Evolutionary conservation across 2,329 filamentous ascomycete genomes (phyloP), one percentile per base, ranked within the genome.

Genomic region (Fusarium sp.): DNA sequence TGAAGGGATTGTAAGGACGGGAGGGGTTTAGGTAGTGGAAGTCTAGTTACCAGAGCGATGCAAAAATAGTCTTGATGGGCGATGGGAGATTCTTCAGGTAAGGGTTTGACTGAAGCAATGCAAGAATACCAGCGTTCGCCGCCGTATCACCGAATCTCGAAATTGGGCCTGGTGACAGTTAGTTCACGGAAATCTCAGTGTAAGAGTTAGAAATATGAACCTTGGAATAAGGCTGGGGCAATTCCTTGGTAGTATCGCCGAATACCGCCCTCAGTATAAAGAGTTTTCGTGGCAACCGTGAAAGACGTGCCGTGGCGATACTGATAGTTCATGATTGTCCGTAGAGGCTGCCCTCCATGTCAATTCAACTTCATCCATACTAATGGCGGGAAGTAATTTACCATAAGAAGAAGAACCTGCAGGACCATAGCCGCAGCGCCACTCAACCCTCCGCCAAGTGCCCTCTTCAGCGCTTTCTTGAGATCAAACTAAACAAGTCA

Each of bases 321-420:
- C 64, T 86, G 84, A 46, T 85, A 86, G 74, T 86, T 86, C 84
- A 86, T 86, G 15, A 85, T 83, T 0, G 84, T 86, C 8, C 84
- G 80, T 6, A 86, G 75, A 6, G 84, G 84, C 84, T 85, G 12
- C 49, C 7, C 2, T 4, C 2, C 0, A 0, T 11, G 10, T 69
- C 2, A 68, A 20, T 4, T 1, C 1, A 12, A 3, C 17, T 11
- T 32, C 17, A n/a, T 3, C 1, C 10, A 33, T 2, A 13, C 2
- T 26, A 12, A 15, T 6, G 10, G 5, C 11, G 0, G 0, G 1
- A 0, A 7, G 1, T 2, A 2, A 3, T 68, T 6, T 78, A 85
- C 84, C 84, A 86, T 86, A 2, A 86, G 71, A 6, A 85, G 78
- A 6, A 86, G 33, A 6, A 86, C 84, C 48, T 86, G 84, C 3